Conservation (phyloP, 176 grass and related monocot species). For the Hsuehochloa calcarea region DNA sequence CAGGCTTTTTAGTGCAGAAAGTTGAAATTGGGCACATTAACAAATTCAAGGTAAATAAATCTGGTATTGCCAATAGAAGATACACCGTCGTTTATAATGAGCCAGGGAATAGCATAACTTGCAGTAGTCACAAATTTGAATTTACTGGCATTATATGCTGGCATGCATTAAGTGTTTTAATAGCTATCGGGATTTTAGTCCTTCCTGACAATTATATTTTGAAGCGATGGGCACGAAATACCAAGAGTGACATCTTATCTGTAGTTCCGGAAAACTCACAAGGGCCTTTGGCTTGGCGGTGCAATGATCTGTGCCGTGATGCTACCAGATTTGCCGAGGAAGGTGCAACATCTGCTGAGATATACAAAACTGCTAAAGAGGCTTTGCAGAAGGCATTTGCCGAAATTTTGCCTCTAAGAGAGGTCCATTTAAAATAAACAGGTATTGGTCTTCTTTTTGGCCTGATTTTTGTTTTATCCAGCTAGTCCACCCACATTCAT, state of each 20-base stretch:
- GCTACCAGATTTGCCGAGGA: not conserved
- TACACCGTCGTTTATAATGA: not conserved
- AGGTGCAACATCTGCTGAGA: not conserved
- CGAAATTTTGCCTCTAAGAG: not conserved
- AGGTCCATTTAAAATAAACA: not conserved
- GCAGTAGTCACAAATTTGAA: slow-evolving; percentile 48
- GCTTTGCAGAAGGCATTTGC: not conserved
- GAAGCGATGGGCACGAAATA: not conserved
- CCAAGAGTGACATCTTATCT: not conserved
- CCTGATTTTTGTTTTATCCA: not conserved
- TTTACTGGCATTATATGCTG: slow-evolving; percentile 46
- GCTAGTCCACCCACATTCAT: not conserved
- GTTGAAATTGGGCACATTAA: not conserved
- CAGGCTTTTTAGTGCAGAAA: not conserved
- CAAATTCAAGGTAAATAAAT: not conserved
- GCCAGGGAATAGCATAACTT: not conserved
- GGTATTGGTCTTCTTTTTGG: not conserved
- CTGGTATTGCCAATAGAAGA: not conserved
- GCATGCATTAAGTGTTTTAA: slow-evolving; percentile 39
- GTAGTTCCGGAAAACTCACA: not conserved
- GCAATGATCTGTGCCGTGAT: not conserved
- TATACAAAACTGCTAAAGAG: not conserved
- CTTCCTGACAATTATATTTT: not conserved
- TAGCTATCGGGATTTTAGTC: not conserved
- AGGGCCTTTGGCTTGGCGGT: not conserved